These are phyloP conservation scores for Geosmithia morbida DNA, from an alignment of 2,329 filamentous ascomycete species.

Conservation along the genomic window DNA sequence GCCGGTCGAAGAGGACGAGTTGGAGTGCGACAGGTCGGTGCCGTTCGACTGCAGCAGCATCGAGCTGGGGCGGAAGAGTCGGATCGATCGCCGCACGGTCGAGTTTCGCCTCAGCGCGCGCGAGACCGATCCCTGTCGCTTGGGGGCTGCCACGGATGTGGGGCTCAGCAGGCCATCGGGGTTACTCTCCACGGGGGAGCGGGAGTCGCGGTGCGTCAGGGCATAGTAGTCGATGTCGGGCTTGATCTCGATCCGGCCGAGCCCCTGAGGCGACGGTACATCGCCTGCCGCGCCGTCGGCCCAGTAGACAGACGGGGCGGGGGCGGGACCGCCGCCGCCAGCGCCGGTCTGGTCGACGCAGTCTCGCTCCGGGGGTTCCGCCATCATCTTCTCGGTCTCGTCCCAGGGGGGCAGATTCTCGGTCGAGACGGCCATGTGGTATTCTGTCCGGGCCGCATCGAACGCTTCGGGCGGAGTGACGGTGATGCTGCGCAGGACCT, in stretches of 20 bases:
- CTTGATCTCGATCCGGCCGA: conserved; percentile 26
- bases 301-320: conserved; percentile 3
- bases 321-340: conserved; percentile 3
- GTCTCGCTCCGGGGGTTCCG: conserved; percentile 11
- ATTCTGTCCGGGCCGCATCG: conserved; percentile 39
- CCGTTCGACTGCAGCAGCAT: conserved; percentile 6
- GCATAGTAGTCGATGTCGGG: conserved; percentile 43
- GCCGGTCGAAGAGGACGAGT: background rate
- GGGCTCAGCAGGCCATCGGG: background rate
- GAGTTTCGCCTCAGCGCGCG: conserved; percentile 15
- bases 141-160: conserved; percentile 2
- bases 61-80: conserved; percentile 12
- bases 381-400: conserved; percentile 13
- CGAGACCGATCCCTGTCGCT: conserved; percentile 10
- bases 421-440: conserved; percentile 34
- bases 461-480: conserved; percentile 46
- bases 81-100: conserved; percentile 18
- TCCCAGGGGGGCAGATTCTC: conserved; percentile 31
- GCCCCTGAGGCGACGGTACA: background rate
- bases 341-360: background rate
- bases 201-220: conserved; percentile 18
- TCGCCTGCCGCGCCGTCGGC: conserved; percentile 2
- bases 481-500: conserved; percentile 54
- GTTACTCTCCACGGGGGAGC: background rate
- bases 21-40: conserved; percentile 1